A percentile compares a stretch with the other conserved stretches of the same genome.
Evolutionary conservation across 1,284 basidiomycete species (phyloP).

Genomic region (Pseudozyma tsukubaensis): DNA sequence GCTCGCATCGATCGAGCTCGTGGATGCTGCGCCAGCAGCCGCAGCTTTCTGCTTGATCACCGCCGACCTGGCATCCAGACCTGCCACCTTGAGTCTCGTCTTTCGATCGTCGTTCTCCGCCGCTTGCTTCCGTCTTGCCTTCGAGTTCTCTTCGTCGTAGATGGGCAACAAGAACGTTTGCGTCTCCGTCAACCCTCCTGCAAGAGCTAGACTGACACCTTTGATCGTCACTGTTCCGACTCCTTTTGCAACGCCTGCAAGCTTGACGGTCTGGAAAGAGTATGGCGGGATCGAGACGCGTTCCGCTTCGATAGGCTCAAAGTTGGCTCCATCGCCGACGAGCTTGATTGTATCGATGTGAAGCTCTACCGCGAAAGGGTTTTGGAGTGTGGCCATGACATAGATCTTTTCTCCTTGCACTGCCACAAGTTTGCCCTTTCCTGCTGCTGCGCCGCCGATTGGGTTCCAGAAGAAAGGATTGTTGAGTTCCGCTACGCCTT

Average conservation of each 20-base stretch:
- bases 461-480: conserved; percentile 57
- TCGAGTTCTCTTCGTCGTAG: conserved; percentile 79
- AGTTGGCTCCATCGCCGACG: conserved; percentile 82
- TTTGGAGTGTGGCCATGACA: conserved; percentile 84
- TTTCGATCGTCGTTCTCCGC: conserved; percentile 73
- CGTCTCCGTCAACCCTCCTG: conserved; percentile 76
- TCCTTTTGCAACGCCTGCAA: conserved; percentile 77
- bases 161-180: conserved; percentile 81
- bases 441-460: neutral
- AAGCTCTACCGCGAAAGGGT: conserved; percentile 89
- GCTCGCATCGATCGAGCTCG: neutral
- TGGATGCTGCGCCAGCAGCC: neutral
- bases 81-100: conserved; percentile 79
- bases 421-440: conserved; percentile 74
- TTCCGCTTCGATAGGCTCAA: conserved; percentile 73
- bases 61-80: conserved; percentile 74
- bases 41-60: conserved; percentile 31
- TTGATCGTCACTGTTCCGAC: conserved; percentile 79
- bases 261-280: conserved; percentile 78
- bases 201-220: conserved; percentile 81
- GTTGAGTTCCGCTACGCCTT: conserved; percentile 34
- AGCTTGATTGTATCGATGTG: conserved; percentile 83
- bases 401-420: conserved; percentile 87
- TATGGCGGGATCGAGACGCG: conserved; percentile 77
- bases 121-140: conserved; percentile 74